Evolutionary conservation across 768 basidiomycete genomes (phyloP).

Genomic region (Leccinum pellstonianum): DNA sequence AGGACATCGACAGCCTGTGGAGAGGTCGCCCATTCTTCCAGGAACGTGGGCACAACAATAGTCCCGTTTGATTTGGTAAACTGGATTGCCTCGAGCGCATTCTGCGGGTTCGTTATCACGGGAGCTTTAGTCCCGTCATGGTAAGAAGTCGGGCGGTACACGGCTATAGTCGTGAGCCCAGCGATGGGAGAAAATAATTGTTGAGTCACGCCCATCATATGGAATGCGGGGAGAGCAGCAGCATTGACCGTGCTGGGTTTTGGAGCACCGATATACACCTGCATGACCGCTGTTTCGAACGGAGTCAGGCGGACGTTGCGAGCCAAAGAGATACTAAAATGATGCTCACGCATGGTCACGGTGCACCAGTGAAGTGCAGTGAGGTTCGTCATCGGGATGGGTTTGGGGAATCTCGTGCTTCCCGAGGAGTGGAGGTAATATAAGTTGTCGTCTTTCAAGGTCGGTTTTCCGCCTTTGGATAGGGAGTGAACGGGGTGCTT

Average conservation of each 20-base stretch:
- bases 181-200: background rate
- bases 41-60: slow-evolving; percentile 22
- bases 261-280: background rate
- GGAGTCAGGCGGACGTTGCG: background rate
- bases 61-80: slow-evolving; percentile 16
- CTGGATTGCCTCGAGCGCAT: slow-evolving; percentile 18
- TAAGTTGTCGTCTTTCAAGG: slow-evolving; percentile 22
- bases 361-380: slow-evolving; percentile 33
- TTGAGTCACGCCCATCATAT: background rate
- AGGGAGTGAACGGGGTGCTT: slow-evolving; percentile 7
- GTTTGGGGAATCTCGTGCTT: slow-evolving; percentile 47
- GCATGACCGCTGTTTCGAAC: background rate
- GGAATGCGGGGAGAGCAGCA: background rate
- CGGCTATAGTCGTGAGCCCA: background rate
- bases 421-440: slow-evolving; percentile 50
- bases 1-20: slow-evolving; percentile 22
- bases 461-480: slow-evolving; percentile 5
- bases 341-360: slow-evolving; percentile 29
- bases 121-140: slow-evolving; percentile 10
- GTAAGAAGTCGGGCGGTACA: background rate
- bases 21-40: slow-evolving; percentile 23
- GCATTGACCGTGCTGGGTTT: background rate
- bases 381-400: slow-evolving; percentile 37
- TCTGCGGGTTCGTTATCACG: slow-evolving; percentile 22
- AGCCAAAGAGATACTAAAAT: background rate